Evolutionary conservation across 2,329 filamentous ascomycete species (phyloP).

Genomic region (Gaeumannomyces tritici): DNA sequence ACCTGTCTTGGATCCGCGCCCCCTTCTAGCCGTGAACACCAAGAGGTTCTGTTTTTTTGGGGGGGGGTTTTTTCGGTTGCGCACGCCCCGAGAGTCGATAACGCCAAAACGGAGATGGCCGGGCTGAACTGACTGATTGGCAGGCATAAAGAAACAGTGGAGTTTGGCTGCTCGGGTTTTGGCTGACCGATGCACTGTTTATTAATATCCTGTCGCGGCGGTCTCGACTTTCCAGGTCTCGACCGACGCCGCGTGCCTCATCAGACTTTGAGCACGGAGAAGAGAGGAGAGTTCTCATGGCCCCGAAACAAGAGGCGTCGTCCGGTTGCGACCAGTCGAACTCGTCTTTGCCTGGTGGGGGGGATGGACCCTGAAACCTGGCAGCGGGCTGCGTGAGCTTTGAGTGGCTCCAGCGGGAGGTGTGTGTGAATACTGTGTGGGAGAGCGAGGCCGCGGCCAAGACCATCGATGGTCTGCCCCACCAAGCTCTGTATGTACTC

Average conservation of each 20-base stretch:
- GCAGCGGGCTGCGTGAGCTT: too few species aligned
- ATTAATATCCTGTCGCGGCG: too few species aligned
- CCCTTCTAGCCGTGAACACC: not conserved
- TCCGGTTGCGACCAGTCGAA: not conserved
- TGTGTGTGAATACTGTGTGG: not conserved
- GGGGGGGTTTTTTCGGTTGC: too few species aligned
- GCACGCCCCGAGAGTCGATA: not conserved
- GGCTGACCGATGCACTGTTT: too few species aligned
- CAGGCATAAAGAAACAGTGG: not conserved
- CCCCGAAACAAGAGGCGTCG: not conserved
- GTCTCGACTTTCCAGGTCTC: too few species aligned
- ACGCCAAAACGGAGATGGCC: not conserved
- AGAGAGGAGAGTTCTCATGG: not conserved
- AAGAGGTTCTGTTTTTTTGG: not conserved
- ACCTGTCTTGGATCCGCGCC: too few species aligned
- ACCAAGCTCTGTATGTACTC: too few species aligned
- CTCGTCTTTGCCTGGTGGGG: too few species aligned
- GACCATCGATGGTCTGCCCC: too few species aligned
- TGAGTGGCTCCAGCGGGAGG: too few species aligned
- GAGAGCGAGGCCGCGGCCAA: too few species aligned
- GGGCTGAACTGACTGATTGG: not conserved
- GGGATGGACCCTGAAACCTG: not conserved
- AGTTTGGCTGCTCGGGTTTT: too few species aligned
- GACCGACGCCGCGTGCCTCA: not conserved
- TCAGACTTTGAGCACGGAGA: not conserved